Evolutionary conservation across 495 filamentous ascomycete genomes (phyloP), one percentile per base, ranked within the genome.

Genomic region (Penicillium samsonianum): DNA sequence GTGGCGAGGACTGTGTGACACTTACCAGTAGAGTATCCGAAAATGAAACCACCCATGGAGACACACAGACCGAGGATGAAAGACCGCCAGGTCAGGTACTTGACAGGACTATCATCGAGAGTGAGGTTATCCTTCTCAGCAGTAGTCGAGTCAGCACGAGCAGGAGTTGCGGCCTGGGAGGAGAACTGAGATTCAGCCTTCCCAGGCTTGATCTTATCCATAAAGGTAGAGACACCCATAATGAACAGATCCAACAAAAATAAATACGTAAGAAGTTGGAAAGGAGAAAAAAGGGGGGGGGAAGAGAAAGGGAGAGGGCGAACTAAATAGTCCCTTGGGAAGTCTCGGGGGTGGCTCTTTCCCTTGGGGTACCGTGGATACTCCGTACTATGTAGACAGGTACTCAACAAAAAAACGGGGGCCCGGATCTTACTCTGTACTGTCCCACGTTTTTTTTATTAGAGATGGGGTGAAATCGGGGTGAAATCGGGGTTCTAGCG

Each of bases 21-120:
- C 55, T 55, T 72, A 78, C 78, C 79, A 59, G 86, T 90, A 31
- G 89, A 85, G 56, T 89, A 89, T 62, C 89, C 89, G 60, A 90
- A 90, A 57, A 90, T 85, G 68, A 90, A 87, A 59, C 87, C 87
- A 65, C 87, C 87, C 78, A 90, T 86, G 9, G 87, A 82, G 41
- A 80, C 81, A 53, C 80, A 68, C 42, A 83, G 50, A 51, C 80
- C 80, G 59, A 84, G 73, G 55, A 78, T 71, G 58, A 81, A 76
- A 0, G 79, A 77, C 4, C 76, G 73, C 67, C 74, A 74, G 25
- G 80, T 83, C 53, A 83, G 55, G 42, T 76, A 76, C 52, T 69
- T 67, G 60, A 79, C 77, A 9, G 77, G 77, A 57, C 73, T 73
- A 44, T 80, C 76, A 60, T 79, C 74, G 40, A 80, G 69, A 20